These are phyloP conservation scores for Melanogaster broomeanus DNA, from an alignment of 768 basidiomycete species.

Conservation along the genomic window DNA sequence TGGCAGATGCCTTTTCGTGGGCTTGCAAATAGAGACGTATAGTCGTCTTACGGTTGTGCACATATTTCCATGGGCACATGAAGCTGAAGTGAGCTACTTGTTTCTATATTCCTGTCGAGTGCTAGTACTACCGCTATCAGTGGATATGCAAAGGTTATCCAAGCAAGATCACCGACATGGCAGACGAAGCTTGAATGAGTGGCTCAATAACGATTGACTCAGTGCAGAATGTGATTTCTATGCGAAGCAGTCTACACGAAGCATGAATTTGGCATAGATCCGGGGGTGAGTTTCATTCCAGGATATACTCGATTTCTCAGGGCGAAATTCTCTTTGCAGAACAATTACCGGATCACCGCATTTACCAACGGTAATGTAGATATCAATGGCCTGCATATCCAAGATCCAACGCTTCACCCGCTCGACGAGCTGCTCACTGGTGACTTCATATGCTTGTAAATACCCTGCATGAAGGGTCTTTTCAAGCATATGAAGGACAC, in stretches of 20 bases:
- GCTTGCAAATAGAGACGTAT: background rate
- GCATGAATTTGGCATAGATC: slow-evolving; percentile 26
- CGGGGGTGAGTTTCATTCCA: slow-evolving; percentile 20
- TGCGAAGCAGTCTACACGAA: slow-evolving; percentile 26
- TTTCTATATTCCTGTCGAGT: background rate
- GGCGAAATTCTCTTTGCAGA: slow-evolving; percentile 12
- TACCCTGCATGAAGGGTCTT: too few species aligned
- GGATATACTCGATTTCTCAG: background rate
- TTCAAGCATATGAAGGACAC: slow-evolving; percentile 36
- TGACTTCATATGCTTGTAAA: slow-evolving; percentile 36
- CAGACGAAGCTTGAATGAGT: slow-evolving; percentile 7
- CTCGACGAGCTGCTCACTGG: slow-evolving; percentile 34
- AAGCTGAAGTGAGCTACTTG: slow-evolving; percentile 22
- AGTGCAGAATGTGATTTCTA: slow-evolving; percentile 27
- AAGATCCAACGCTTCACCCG: slow-evolving; percentile 28
- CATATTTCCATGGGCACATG: slow-evolving; percentile 29
- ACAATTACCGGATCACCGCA: slow-evolving; percentile 31
- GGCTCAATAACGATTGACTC: slow-evolving; percentile 21
- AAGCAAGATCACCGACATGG: slow-evolving; percentile 18
- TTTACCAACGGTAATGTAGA: slow-evolving; percentile 29
- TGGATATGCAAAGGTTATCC: slow-evolving; percentile 21
- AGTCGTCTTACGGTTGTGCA: slow-evolving; percentile 1
- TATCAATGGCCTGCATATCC: slow-evolving; percentile 32
- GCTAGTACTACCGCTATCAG: slow-evolving; percentile 6
- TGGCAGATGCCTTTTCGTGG: background rate